Conservation (phyloP, 2,329 filamentous ascomycete species). For the Diaporthe vaccinii region DNA sequence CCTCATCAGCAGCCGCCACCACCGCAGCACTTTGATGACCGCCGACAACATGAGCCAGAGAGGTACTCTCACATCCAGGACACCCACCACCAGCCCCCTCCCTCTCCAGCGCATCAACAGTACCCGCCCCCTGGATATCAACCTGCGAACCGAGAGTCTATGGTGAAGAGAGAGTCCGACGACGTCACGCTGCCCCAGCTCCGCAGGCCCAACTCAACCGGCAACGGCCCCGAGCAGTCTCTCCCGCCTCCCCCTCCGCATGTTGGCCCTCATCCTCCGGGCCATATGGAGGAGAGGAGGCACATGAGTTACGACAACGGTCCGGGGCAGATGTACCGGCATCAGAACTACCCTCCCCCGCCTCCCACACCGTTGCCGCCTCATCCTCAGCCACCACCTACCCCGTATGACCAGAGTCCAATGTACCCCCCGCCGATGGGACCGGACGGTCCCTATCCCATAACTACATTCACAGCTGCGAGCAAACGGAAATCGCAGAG, state of each 20-base stretch:
- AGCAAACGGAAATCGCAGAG: constrained; percentile 74
- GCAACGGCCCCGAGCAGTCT: constrained; percentile 54
- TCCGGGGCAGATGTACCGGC: constrained; percentile 58
- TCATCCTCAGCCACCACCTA: constrained; percentile 49
- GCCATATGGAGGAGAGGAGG: constrained; percentile 62
- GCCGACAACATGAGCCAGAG: constrained; percentile 61
- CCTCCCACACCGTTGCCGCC: constrained; percentile 53
- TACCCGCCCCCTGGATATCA: constrained; percentile 53
- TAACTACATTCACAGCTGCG: constrained; percentile 56
- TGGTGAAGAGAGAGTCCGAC: constrained; percentile 69
- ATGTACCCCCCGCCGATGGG: constrained; percentile 47
- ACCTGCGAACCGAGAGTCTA: constrained; percentile 59
- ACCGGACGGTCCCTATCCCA: constrained; percentile 56
- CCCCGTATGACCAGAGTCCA: constrained; percentile 50
- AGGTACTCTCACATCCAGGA: constrained; percentile 68
- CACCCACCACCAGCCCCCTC: constrained; percentile 56
- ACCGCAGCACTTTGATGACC: constrained; percentile 45
- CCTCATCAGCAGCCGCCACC: constrained; percentile 44
- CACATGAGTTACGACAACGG: constrained; percentile 68
- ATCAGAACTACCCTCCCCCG: constrained; percentile 57
- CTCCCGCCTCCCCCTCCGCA: constrained; percentile 46
- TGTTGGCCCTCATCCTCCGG: constrained; percentile 48
- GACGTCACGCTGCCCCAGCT: constrained; percentile 61
- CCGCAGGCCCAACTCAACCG: constrained; percentile 67
- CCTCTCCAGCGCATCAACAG: constrained; percentile 48